Conservation (phyloP, 345 rosid species). For the Corchorus capsularis region DNA sequence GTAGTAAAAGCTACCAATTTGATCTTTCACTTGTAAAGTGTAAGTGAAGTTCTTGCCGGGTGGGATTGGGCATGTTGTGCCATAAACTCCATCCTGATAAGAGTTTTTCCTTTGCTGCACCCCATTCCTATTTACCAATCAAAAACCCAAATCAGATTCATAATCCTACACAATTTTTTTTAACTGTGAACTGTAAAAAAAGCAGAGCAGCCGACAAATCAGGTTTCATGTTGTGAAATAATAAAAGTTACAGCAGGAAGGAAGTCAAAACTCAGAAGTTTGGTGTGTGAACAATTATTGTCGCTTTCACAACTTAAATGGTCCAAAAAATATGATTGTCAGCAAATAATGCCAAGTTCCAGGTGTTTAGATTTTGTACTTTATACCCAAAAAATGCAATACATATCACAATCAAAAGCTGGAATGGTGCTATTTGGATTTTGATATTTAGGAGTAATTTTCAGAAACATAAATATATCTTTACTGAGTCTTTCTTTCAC, state of each 20-base stretch:
- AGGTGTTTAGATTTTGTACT: neutral
- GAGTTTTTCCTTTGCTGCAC: constrained; percentile 90
- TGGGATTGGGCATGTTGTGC: constrained; percentile 98
- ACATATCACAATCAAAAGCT: neutral
- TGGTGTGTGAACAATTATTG: neutral
- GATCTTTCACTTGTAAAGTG: constrained; percentile 81
- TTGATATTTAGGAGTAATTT: constrained; percentile 20
- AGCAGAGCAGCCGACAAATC: neutral
- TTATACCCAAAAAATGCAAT: neutral
- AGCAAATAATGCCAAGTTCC: neutral
- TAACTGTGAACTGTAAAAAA: too few species aligned
- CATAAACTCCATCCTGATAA: constrained; percentile 79
- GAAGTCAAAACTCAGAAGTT: neutral
- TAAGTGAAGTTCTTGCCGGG: constrained; percentile 90
- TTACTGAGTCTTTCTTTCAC: neutral
- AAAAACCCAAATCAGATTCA: neutral
- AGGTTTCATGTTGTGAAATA: neutral
- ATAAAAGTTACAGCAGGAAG: neutral
- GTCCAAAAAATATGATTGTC: neutral
- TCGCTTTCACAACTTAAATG: neutral
- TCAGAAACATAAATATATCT: neutral
- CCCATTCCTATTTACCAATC: constrained; percentile 63
- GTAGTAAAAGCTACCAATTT: constrained; percentile 88
- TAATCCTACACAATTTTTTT: neutral
- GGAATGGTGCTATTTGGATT: neutral